A percentile compares a stretch with the other conserved stretches of the same genome.
Conservation (phyloP, 495 filamentous ascomycete species). For the Neurospora tetrasperma region DNA sequence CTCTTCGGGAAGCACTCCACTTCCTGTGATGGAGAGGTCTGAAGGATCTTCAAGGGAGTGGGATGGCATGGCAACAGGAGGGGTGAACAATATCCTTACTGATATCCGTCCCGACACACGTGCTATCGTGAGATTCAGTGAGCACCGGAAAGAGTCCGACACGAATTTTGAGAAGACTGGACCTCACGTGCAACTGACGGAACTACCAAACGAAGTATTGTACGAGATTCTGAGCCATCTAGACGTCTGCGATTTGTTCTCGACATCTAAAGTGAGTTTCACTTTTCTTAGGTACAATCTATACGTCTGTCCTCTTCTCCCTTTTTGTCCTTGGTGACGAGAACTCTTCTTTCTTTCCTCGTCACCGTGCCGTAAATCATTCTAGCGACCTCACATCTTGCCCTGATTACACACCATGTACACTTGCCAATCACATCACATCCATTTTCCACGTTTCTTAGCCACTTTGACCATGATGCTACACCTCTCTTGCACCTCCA, state of each 20-base stretch:
- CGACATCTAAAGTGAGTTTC: constrained; percentile 41
- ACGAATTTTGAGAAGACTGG: not conserved
- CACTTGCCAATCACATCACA: not conserved
- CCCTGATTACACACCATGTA: not conserved
- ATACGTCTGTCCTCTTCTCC: not conserved
- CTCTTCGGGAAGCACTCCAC: constrained; percentile 2
- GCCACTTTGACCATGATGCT: not conserved
- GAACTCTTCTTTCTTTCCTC: constrained; percentile 10
- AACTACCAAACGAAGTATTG: constrained; percentile 46
- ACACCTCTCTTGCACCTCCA: not conserved
- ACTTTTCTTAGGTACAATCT: constrained; percentile 1
- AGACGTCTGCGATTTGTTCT: constrained; percentile 47
- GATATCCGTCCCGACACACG: too few species aligned
- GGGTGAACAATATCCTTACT: not conserved
- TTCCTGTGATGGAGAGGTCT: not conserved
- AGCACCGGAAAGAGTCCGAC: not conserved
- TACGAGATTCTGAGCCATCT: constrained; percentile 44
- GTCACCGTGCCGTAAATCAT: not conserved
- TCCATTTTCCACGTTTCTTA: not conserved
- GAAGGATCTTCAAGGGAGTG: not conserved
- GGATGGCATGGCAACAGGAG: not conserved
- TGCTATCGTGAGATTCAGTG: not conserved
- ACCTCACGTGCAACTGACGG: constrained; percentile 8
- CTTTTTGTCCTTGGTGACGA: not conserved
- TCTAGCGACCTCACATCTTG: not conserved